Evolutionary conservation across 129 eudicot genomes (phyloP), one percentile per base, ranked within the genome.

Genomic region (Flaveria ramosissima): DNA sequence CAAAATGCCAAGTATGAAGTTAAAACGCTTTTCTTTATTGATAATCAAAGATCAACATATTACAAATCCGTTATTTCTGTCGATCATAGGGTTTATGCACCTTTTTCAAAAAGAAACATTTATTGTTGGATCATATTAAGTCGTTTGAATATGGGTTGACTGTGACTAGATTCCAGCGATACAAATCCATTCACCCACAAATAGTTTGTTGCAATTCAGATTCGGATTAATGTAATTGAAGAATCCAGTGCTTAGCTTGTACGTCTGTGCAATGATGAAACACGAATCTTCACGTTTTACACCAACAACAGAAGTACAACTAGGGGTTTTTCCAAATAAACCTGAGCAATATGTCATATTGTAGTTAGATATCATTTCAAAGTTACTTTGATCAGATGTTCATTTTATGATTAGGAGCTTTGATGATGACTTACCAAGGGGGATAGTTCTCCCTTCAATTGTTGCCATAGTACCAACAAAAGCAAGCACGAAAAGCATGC

Each of bases 281-380:
- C 88, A 83, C 46, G 85, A 83, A 36, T 84, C 90, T 23, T 84
- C 84, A 19, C 45, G 59, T 56, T 68, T 66, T 57, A 86, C 90
- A 14, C 84, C 82, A 1, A 73, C 46, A 65, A 74, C 86, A 8
- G 64, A 12, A 10, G 41, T 67, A 71, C 90, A 80, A 6, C 15
- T 13, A 43, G 45, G 59, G 53, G 39, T 7, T 59, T 5, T 46
- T 56, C 1, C 53, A 0, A 32, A 9, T 32, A 39, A 39, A 56
- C 2, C 52, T 20, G 50, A 73, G 30, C 10, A 56, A 73, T 11
- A 72, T 36, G 36, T 10, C 5, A 15, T 56, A 8, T 48, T 48
- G 14, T 48, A 48, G 13, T 13, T 48, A 48, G n/a, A 45, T 45
- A 45, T 45, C 50, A 45, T 45, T 11, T 45, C 10, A 11, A 8